Evolutionary conservation across 176 grass and related monocot species (phyloP).

Genomic region (Neostapfia colusana): DNA sequence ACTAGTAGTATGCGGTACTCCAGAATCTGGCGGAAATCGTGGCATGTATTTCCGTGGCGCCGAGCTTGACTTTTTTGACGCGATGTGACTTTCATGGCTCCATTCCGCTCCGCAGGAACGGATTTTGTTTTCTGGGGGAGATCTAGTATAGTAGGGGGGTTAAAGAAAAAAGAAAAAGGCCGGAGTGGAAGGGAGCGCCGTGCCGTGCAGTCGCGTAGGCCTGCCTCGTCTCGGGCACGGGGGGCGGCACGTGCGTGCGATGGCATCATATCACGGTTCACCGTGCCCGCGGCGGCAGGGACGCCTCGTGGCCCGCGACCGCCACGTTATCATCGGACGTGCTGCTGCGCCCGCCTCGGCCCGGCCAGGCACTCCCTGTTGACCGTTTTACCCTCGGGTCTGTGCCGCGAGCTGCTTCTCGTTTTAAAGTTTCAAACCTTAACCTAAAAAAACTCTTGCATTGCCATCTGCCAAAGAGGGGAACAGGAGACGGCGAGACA

Average conservation of each 20-base stretch:
- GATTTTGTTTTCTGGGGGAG: too few relatives aligned
- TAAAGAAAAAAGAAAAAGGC: too few relatives aligned
- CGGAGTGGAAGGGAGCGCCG: too few relatives aligned
- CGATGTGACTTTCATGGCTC: constrained; percentile 22
- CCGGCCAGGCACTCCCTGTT: neutral
- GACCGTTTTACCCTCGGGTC: constrained; percentile 11
- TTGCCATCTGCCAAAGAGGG: too few relatives aligned
- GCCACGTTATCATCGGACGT: constrained; percentile 1
- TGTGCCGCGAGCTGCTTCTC: neutral
- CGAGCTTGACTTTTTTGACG: neutral
- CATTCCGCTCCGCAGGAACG: neutral
- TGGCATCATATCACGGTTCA: neutral
- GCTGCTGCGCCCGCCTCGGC: neutral
- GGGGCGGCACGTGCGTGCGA: neutral
- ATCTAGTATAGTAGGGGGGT: too few relatives aligned
- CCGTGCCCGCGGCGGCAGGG: neutral
- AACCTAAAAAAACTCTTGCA: neutral
- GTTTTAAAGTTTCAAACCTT: neutral
- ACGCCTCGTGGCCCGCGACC: constrained; percentile 35
- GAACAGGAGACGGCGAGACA: constrained; percentile 24
- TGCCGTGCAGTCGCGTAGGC: neutral
- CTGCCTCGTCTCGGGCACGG: neutral
- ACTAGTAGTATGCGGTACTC: neutral
- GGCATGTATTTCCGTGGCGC: neutral
- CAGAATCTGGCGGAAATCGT: constrained; percentile 37